phyloP scores from a whole-genome alignment of 208 protist species.

The Trichomonas tenax region DNA sequence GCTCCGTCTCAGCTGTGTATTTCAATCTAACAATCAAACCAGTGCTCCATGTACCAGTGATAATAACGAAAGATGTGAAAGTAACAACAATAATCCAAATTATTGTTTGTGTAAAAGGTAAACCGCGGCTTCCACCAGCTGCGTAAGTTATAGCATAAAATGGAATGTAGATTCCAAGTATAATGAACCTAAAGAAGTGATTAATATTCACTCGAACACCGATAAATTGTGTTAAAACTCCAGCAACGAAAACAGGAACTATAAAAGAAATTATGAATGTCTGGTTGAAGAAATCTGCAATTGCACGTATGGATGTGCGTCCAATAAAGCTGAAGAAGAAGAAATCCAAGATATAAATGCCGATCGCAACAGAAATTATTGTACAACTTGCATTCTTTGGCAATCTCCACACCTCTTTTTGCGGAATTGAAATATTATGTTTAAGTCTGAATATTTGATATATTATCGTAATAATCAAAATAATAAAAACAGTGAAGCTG shows the following conservation, averaged over 20 bases:
- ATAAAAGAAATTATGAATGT: background rate
- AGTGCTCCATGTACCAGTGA: background rate
- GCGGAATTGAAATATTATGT: background rate
- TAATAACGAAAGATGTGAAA: background rate
- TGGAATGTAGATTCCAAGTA: background rate
- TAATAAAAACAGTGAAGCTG: background rate
- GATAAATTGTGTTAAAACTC: background rate
- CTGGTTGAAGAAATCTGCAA: background rate
- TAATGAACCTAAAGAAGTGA: background rate
- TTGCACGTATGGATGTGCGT: background rate
- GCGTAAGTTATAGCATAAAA: background rate
- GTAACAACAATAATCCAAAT: background rate
- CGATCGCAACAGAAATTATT: background rate
- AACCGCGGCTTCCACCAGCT: background rate
- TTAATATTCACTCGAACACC: background rate
- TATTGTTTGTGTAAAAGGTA: background rate
- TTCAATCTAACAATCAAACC: background rate
- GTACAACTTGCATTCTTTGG: background rate
- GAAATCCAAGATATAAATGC: background rate
- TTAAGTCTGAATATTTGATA: background rate
- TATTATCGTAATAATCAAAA: background rate
- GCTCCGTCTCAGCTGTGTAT: background rate
- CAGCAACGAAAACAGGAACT: background rate
- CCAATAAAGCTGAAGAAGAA: background rate
- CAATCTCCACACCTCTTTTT: background rate